Conservation (phyloP, 495 filamentous ascomycete species). For the Terfezia claveryi region DNA sequence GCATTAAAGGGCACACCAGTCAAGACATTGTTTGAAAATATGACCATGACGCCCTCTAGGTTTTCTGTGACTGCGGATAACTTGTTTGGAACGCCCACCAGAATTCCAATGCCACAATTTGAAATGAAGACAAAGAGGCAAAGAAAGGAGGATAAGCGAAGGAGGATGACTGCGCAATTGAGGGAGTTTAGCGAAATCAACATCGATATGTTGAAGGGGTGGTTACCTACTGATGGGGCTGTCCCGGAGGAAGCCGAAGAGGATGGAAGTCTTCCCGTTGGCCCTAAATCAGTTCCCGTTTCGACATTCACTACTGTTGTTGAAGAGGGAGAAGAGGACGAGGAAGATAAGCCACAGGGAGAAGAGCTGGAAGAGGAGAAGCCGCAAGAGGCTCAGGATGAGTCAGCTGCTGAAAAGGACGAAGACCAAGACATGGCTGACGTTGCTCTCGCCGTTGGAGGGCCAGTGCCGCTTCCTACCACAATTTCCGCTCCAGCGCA, state of each 20-base stretch:
- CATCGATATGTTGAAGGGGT: constrained; percentile 11
- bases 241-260: constrained; percentile 4
- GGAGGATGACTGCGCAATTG: constrained; percentile 18
- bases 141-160: constrained; percentile 10
- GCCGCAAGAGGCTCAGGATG: constrained; percentile 7
- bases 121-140: constrained; percentile 6
- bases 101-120: not conserved
- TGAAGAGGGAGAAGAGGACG: not conserved
- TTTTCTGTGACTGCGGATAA: not conserved
- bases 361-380: not conserved
- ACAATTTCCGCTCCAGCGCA: not conserved
- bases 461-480: constrained; percentile 16
- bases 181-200: constrained; percentile 18
- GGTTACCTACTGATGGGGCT: constrained; percentile 3
- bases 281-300: not conserved
- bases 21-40: constrained; percentile 10
- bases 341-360: not conserved
- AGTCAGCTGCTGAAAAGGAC: constrained; percentile 5
- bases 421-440: constrained; percentile 19
- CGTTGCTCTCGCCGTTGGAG: constrained; percentile 14
- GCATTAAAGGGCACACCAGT: constrained; percentile 6
- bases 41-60: not conserved
- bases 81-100: constrained; percentile 1
- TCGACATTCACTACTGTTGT: not conserved
- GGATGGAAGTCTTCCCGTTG: not conserved